A percentile compares a stretch with the other conserved stretches of the same genome.
Evolutionary conservation across 108 stramenopile species (phyloP).

Genomic region (Hondaea fermentalgiana): DNA sequence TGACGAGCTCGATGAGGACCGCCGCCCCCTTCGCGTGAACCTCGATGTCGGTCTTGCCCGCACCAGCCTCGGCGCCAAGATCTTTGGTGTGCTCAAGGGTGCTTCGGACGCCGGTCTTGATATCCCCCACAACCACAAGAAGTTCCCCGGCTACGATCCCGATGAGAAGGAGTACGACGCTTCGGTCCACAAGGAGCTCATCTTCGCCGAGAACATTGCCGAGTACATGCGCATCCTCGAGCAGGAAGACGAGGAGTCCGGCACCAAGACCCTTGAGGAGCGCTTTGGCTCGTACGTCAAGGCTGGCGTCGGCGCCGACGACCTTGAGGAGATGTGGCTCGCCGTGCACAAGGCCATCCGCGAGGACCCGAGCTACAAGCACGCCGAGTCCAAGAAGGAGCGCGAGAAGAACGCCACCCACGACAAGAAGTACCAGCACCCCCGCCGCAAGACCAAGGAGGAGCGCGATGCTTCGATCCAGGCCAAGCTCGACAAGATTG

Average conservation of each 20-base stretch:
- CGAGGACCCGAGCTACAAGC: conserved; percentile 65
- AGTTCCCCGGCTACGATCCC: conserved; percentile 97
- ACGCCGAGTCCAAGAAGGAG: conserved; percentile 63
- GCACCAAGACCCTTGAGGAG: conserved; percentile 34
- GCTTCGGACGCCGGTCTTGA: conserved; percentile 96
- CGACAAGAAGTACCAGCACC: conserved; percentile 87
- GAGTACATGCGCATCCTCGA: conserved; percentile 50
- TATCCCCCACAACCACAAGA: conserved; percentile 92
- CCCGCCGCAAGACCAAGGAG: conserved; percentile 73
- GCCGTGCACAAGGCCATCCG: conserved; percentile 88
- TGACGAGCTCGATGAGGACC: conserved; percentile 93
- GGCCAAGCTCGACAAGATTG: conserved; percentile 90
- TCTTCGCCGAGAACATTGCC: conserved; percentile 80
- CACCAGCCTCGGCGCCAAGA: conserved; percentile 88
- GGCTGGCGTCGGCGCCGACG: conserved; percentile 67
- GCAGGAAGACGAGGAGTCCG: conserved; percentile 20
- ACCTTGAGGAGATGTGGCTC: conserved; percentile 69
- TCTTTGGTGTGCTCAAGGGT: conserved; percentile 96
- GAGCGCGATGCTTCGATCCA: conserved; percentile 81
- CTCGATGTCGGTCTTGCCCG: conserved; percentile 90
- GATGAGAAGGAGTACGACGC: conserved; percentile 94
- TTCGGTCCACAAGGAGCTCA: conserved; percentile 85
- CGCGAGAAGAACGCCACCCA: conserved; percentile 52
- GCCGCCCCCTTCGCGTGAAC: conserved; percentile 81
- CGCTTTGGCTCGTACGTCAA: conserved; percentile 56